These are phyloP conservation scores for Oryza meridionalis DNA, from an alignment of 176 grass and related monocot species.

Conservation along the genomic window DNA sequence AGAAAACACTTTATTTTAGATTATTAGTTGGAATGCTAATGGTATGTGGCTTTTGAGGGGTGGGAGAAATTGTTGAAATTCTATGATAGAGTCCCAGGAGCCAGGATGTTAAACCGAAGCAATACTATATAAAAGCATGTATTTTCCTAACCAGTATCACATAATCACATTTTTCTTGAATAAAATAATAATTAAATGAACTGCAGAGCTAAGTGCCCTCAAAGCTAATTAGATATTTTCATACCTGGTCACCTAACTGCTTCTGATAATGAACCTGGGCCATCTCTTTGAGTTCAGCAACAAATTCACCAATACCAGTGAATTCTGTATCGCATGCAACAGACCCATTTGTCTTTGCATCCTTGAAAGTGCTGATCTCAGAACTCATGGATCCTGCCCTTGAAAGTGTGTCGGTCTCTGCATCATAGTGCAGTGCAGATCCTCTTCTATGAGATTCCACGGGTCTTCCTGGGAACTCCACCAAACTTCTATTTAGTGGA, in stretches of 20 bases:
- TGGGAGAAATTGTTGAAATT: too few species aligned
- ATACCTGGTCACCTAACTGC: conserved; percentile 59
- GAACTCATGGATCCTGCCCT: conserved; percentile 67
- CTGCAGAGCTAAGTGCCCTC: not conserved
- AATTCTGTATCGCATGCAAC: conserved; percentile 59
- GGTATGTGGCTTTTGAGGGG: not conserved
- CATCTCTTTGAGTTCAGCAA: conserved; percentile 90
- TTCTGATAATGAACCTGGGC: conserved; percentile 75
- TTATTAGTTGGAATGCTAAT: not conserved
- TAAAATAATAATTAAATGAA: not conserved
- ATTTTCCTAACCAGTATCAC: not conserved
- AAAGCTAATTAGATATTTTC: conserved; percentile 9
- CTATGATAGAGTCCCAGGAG: too few species aligned
- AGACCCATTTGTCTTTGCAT: conserved; percentile 43
- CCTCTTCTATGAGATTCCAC: conserved; percentile 57
- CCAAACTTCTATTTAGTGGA: conserved; percentile 71
- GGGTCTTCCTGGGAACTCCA: conserved; percentile 67
- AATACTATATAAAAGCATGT: not conserved
- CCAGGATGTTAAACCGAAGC: not conserved
- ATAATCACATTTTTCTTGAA: not conserved
- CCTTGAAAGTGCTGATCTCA: conserved; percentile 48
- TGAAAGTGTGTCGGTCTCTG: conserved; percentile 63
- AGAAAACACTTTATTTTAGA: not conserved
- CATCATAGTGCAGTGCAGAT: conserved; percentile 47
- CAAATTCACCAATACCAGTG: conserved; percentile 76